Evolutionary conservation across 176 grass and related monocot species (phyloP).

Genomic region (Phyllostachys edulis): DNA sequence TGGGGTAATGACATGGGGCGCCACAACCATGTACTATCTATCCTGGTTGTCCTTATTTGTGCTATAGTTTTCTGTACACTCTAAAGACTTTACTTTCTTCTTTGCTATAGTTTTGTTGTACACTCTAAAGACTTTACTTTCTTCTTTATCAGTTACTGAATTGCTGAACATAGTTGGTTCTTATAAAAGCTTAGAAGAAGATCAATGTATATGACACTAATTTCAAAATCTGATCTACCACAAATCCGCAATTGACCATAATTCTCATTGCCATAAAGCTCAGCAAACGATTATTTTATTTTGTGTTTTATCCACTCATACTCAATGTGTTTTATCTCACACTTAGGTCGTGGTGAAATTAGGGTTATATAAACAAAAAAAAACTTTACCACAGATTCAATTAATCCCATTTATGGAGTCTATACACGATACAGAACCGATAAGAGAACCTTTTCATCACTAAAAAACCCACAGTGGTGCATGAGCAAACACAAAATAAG

Average conservation of each 20-base stretch:
- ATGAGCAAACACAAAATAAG: too few relatives aligned
- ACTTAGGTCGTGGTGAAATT: too few relatives aligned
- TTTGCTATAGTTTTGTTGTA: not conserved
- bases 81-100: constrained; percentile 2
- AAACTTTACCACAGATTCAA: too few relatives aligned
- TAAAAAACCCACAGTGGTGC: too few relatives aligned
- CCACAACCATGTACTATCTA: not conserved
- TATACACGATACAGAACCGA: too few relatives aligned
- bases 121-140: not conserved
- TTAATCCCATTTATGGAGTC: too few relatives aligned
- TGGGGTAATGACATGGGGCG: too few relatives aligned
- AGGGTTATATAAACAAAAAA: too few relatives aligned
- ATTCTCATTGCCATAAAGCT: not conserved
- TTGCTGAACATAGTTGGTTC: not conserved
- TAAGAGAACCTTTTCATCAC: too few relatives aligned
- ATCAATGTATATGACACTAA: not conserved
- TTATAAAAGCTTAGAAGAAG: not conserved
- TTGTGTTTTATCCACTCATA: not conserved
- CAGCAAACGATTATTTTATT: not conserved
- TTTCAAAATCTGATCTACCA: not conserved
- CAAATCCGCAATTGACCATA: constrained; percentile 3
- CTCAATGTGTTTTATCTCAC: not conserved
- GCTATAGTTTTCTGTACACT: not conserved
- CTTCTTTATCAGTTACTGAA: not conserved
- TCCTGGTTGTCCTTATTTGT: not conserved